phyloP scores from a whole-genome alignment of 805 yeast genomes.

The Pichia exigua region DNA sequence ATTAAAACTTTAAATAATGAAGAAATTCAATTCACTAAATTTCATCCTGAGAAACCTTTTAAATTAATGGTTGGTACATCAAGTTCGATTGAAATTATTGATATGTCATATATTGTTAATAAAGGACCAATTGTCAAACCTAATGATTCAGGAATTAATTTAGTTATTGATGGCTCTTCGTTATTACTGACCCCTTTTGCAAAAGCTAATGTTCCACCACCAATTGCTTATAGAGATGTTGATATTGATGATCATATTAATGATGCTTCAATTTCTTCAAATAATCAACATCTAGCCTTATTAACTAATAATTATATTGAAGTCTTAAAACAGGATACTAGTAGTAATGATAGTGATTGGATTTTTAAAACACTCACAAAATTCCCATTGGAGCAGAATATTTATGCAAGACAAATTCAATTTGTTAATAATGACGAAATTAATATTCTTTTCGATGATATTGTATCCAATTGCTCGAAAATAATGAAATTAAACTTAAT shows the following conservation, averaged over 20 bases:
- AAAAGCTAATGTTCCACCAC: slow-evolving; percentile 91
- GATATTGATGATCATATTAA: slow-evolving; percentile 46
- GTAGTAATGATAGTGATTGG: slow-evolving; percentile 13
- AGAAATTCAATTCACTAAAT: slow-evolving; percentile 42
- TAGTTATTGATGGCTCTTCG: slow-evolving; percentile 71
- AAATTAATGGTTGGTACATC: slow-evolving; percentile 60
- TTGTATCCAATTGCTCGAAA: slow-evolving; percentile 32
- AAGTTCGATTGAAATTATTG: slow-evolving; percentile 49
- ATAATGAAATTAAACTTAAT: slow-evolving; percentile 39
- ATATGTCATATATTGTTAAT: slow-evolving; percentile 53
- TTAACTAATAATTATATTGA: slow-evolving; percentile 40
- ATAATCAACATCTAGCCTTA: slow-evolving; percentile 53
- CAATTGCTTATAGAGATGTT: slow-evolving; percentile 67
- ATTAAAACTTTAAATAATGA: slow-evolving; percentile 31
- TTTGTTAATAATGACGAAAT: slow-evolving; percentile 43
- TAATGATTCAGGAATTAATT: slow-evolving; percentile 65
- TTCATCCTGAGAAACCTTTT: slow-evolving; percentile 88
- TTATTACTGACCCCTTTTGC: slow-evolving; percentile 75
- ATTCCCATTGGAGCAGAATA: slow-evolving; percentile 29
- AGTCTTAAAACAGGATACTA: slow-evolving; percentile 39
- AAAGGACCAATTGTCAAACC: slow-evolving; percentile 67
- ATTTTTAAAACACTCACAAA: slow-evolving; percentile 36
- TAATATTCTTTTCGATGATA: slow-evolving; percentile 54
- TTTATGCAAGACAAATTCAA: slow-evolving; percentile 56
- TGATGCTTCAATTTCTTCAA: slow-evolving; percentile 56